Evolutionary conservation across 306 rosid species (phyloP).

Genomic region (Gleditsia sinensis): DNA sequence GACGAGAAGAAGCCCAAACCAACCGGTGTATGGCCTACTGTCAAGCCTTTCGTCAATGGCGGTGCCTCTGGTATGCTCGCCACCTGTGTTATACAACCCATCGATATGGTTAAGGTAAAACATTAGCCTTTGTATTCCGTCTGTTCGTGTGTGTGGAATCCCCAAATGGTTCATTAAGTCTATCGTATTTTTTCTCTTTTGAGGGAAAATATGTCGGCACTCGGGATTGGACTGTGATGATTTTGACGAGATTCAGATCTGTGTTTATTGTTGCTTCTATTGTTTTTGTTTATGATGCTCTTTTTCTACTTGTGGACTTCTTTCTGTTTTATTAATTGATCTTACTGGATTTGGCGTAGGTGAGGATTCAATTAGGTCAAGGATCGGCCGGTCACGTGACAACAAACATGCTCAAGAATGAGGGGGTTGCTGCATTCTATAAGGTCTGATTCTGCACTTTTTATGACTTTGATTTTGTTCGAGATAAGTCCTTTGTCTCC

Average conservation of each 20-base stretch:
- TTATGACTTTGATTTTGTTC: neutral
- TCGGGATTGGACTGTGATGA: neutral
- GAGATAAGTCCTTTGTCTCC: neutral
- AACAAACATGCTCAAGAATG: constrained; percentile 78
- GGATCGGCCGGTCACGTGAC: constrained; percentile 85
- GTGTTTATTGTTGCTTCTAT: constrained; percentile 25
- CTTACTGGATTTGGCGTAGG: constrained; percentile 52
- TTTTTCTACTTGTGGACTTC: neutral
- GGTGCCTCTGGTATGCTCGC: constrained; percentile 99
- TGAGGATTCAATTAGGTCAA: constrained; percentile 98
- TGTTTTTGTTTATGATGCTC: neutral
- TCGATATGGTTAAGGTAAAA: constrained; percentile 93
- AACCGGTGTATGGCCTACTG: constrained; percentile 72
- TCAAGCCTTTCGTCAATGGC: constrained; percentile 95
- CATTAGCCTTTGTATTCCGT: neutral
- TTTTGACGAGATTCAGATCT: constrained; percentile 53
- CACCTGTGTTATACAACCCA: constrained; percentile 93
- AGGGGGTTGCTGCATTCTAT: constrained; percentile 83
- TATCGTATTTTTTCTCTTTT: neutral
- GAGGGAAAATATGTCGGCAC: neutral
- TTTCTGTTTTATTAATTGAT: neutral
- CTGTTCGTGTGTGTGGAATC: neutral
- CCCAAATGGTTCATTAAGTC: neutral
- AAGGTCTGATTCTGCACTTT: constrained; percentile 56
- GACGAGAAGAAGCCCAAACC: constrained; percentile 82